Evolutionary conservation across 495 filamentous ascomycete species (phyloP).

Genomic region (Aspergillus bertholletiae): DNA sequence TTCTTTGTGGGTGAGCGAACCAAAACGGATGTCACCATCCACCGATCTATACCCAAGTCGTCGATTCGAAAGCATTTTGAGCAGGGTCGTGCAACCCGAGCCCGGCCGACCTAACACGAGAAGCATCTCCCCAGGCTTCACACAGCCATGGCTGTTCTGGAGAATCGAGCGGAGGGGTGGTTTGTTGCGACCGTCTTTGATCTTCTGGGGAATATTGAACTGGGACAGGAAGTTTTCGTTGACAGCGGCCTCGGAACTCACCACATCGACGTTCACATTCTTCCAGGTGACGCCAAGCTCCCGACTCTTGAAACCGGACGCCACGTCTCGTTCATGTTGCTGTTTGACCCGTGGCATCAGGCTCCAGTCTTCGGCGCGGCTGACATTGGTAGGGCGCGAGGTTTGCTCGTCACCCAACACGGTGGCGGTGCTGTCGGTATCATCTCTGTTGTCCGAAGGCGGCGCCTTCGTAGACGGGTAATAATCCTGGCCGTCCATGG

Average conservation of each 20-base stretch:
- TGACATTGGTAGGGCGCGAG: slow-evolving; percentile 7
- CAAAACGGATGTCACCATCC: slow-evolving; percentile 20
- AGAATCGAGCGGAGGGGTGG: slow-evolving; percentile 35
- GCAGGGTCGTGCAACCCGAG: slow-evolving; percentile 41
- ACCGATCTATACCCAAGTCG: slow-evolving; percentile 54
- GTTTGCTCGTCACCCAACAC: slow-evolving; percentile 24
- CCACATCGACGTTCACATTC: slow-evolving; percentile 41
- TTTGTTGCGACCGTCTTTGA: slow-evolving; percentile 36
- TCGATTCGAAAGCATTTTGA: slow-evolving; percentile 66
- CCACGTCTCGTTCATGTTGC: slow-evolving; percentile 41
- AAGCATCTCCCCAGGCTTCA: slow-evolving; percentile 53
- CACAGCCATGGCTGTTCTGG: slow-evolving; percentile 40
- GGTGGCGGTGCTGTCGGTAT: slow-evolving; percentile 31
- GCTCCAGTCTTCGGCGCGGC: slow-evolving; percentile 38
- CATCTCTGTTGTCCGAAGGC: slow-evolving; percentile 18
- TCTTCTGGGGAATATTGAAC: slow-evolving; percentile 49
- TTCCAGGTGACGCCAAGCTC: slow-evolving; percentile 57
- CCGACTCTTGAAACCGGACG: slow-evolving; percentile 41
- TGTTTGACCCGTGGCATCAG: slow-evolving; percentile 43
- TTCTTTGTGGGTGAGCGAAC: slow-evolving; percentile 35
- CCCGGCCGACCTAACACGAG: slow-evolving; percentile 45
- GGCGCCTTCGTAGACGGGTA: slow-evolving; percentile 8
- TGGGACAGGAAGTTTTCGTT: slow-evolving; percentile 52
- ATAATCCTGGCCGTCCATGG: slow-evolving; percentile 25
- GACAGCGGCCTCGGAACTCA: slow-evolving; percentile 41